Conservation (phyloP, 805 yeast genomes). For the Debaryomyces hansenii region DNA sequence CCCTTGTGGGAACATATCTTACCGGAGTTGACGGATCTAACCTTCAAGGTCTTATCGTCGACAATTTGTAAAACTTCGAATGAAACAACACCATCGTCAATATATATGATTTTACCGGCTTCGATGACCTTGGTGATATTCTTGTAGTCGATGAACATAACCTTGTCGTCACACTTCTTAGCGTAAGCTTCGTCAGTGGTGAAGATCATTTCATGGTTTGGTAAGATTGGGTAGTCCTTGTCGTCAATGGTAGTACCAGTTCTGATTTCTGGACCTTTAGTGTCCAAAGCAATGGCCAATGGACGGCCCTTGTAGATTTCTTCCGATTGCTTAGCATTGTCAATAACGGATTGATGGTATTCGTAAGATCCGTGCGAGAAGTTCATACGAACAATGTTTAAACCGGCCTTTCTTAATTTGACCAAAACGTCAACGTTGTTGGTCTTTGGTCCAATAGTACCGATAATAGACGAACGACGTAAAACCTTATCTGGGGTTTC, state of each 20-base stretch:
- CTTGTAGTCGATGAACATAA: constrained; percentile 91
- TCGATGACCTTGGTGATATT: constrained; percentile 94
- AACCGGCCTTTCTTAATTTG: constrained; percentile 92
- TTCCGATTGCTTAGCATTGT: constrained; percentile 94
- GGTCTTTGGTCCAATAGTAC: constrained; percentile 99
- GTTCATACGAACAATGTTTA: constrained; percentile 98
- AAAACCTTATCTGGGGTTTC: constrained; percentile 73
- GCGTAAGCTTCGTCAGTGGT: constrained; percentile 85
- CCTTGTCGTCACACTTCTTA: constrained; percentile 67
- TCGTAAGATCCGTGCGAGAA: constrained; percentile 98
- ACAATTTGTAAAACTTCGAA: constrained; percentile 86
- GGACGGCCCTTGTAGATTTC: constrained; percentile 92
- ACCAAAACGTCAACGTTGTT: constrained; percentile 83
- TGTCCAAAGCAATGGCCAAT: constrained; percentile 95
- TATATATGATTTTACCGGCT: constrained; percentile 85
- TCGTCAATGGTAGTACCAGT: constrained; percentile 90
- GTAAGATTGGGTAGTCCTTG: constrained; percentile 76
- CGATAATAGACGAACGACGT: constrained; percentile 96
- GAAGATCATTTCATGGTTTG: constrained; percentile 89
- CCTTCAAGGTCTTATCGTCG: constrained; percentile 81
- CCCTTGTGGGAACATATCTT: constrained; percentile 97
- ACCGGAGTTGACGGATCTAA: constrained; percentile 90
- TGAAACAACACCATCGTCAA: constrained; percentile 97
- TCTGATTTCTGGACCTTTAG: constrained; percentile 99
- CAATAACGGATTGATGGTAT: constrained; percentile 95